Evolutionary conservation across 768 basidiomycete genomes (phyloP).

Genomic region (Amanita brunnescens): DNA sequence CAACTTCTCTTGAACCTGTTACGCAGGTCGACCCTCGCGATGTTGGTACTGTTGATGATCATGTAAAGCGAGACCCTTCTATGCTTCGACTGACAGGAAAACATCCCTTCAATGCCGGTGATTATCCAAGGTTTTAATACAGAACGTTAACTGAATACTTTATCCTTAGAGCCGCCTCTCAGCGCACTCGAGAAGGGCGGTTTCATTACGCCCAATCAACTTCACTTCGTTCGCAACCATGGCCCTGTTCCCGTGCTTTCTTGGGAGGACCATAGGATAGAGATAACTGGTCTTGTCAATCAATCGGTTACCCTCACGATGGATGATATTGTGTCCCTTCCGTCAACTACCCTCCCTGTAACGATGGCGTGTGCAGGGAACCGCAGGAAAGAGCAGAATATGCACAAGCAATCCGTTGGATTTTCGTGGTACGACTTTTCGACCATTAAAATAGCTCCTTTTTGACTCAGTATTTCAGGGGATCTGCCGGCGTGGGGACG

Average conservation of each 20-base stretch:
- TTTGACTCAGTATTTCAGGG: constrained; percentile 10
- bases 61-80: constrained; percentile 23
- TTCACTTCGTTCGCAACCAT: constrained; percentile 57
- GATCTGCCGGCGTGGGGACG: constrained; percentile 41
- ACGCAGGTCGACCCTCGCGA: constrained; percentile 2
- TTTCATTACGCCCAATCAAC: constrained; percentile 45
- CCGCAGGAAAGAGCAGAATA: constrained; percentile 57
- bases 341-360: constrained; percentile 40
- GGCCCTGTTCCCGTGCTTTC: constrained; percentile 46
- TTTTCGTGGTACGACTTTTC: constrained; percentile 32
- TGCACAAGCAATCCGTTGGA: constrained; percentile 45
- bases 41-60: constrained; percentile 17
- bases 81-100: constrained; percentile 47
- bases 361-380: constrained; percentile 61
- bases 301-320: constrained; percentile 3
- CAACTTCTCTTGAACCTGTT: background rate
- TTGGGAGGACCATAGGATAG: constrained; percentile 11
- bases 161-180: background rate
- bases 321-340: constrained; percentile 25
- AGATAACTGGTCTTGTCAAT: background rate
- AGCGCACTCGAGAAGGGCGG: constrained; percentile 18
- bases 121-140: constrained; percentile 26
- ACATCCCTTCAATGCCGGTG: constrained; percentile 56
- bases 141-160: constrained; percentile 24
- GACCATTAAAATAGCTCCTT: too few species aligned